Percentiles rank a stretch among this genome's conserved stretches.
phyloP scores from a whole-genome alignment of 495 filamentous ascomycete genomes.

The Hyaloscypha variabilis region DNA sequence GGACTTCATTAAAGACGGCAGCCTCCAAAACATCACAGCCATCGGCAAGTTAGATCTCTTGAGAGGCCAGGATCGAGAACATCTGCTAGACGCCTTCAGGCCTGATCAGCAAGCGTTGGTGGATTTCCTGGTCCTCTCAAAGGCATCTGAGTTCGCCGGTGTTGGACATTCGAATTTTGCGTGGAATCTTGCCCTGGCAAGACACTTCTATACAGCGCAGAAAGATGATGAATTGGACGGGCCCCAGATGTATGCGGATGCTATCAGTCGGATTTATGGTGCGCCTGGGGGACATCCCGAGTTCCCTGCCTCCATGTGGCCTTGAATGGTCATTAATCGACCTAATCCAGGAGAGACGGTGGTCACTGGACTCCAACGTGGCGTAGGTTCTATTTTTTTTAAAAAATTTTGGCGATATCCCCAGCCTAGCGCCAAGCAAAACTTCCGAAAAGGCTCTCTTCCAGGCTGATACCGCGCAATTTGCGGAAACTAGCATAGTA shows the following conservation, averaged over 20 bases:
- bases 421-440: too few relatives aligned
- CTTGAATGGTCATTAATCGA: slow-evolving; percentile 3
- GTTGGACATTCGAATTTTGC: slow-evolving; percentile 27
- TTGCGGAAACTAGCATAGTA: too few relatives aligned
- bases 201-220: slow-evolving; percentile 20
- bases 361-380: too few relatives aligned
- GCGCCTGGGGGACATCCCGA: slow-evolving; percentile 18
- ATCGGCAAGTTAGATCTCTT: slow-evolving; percentile 25
- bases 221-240: slow-evolving; percentile 8
- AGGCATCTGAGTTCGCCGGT: slow-evolving; percentile 24
- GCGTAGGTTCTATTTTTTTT: too few relatives aligned
- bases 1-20: slow-evolving; percentile 20
- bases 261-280: slow-evolving; percentile 28
- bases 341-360: too few relatives aligned
- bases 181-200: slow-evolving; percentile 31
- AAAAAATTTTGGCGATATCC: too few relatives aligned
- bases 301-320: slow-evolving; percentile 28
- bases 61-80: slow-evolving; percentile 19
- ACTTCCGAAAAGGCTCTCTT: too few relatives aligned
- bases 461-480: too few relatives aligned
- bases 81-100: slow-evolving; percentile 12
- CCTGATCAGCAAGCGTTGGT: slow-evolving; percentile 30
- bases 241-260: slow-evolving; percentile 22
- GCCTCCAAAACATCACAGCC: slow-evolving; percentile 11
- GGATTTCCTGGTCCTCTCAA: slow-evolving; percentile 28